Evolutionary conservation across 2,329 filamentous ascomycete genomes (phyloP).

Genomic region (Pestalotiopsis fici): DNA sequence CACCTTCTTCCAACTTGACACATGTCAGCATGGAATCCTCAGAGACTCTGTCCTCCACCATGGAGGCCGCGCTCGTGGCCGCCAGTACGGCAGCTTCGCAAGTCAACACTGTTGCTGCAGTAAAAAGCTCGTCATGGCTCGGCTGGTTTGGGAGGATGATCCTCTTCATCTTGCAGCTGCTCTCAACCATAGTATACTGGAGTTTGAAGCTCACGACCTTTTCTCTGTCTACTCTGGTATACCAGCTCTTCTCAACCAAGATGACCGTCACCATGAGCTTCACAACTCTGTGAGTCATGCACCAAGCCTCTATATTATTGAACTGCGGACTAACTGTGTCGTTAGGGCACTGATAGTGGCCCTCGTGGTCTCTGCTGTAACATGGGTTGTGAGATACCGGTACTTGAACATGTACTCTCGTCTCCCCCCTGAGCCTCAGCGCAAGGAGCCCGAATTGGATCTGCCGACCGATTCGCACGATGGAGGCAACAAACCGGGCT

Average conservation of each 20-base stretch:
- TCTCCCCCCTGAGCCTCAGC: constrained; percentile 88
- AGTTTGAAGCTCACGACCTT: constrained; percentile 83
- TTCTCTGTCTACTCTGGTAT: constrained; percentile 85
- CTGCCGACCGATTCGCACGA: constrained; percentile 93
- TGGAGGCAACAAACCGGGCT: constrained; percentile 82
- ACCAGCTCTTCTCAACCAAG: constrained; percentile 60
- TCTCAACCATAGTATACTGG: constrained; percentile 71
- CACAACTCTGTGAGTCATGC: constrained; percentile 74
- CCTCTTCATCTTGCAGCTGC: constrained; percentile 54
- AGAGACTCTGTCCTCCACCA: constrained; percentile 22
- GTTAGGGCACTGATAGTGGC: constrained; percentile 73
- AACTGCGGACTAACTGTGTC: not conserved
- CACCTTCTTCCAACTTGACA: not conserved
- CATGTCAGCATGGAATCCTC: constrained; percentile 17
- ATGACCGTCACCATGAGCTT: constrained; percentile 98
- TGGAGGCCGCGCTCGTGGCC: constrained; percentile 23
- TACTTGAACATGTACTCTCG: constrained; percentile 97
- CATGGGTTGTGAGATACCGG: constrained; percentile 93
- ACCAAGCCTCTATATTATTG: not conserved
- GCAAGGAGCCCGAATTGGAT: constrained; percentile 94
- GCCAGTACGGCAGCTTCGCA: constrained; percentile 21
- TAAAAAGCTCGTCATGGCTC: constrained; percentile 51
- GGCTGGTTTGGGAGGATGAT: constrained; percentile 57
- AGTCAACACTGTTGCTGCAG: constrained; percentile 21
- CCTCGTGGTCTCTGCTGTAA: constrained; percentile 78